A percentile compares a stretch with the other conserved stretches of the same genome.
These are phyloP conservation scores for Chytriomyces sp. DNA, from an alignment of 192 early-diverging fungal genomes.

Conservation along the genomic window DNA sequence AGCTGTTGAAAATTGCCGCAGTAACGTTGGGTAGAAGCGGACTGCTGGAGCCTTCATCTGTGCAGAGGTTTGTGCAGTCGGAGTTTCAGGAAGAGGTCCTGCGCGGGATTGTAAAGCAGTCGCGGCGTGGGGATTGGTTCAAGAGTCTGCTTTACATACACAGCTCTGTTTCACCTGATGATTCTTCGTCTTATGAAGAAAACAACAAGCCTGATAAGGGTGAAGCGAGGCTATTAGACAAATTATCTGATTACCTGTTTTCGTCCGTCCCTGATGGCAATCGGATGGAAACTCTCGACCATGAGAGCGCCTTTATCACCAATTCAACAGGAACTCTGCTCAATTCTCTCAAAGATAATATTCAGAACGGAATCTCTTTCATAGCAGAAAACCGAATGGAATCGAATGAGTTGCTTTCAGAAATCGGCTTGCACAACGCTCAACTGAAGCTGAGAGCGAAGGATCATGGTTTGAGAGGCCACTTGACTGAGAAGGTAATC, in stretches of 20 bases:
- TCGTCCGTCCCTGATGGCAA: slow-evolving; percentile 18
- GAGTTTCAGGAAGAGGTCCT: slow-evolving; percentile 27
- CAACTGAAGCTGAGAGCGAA: slow-evolving; percentile 14
- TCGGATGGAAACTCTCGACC: neutral
- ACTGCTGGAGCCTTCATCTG: slow-evolving; percentile 17
- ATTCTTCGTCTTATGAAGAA: neutral
- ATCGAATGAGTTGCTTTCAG: slow-evolving; percentile 5
- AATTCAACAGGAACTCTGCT: neutral
- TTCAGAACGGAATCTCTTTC: neutral
- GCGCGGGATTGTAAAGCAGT: slow-evolving; percentile 19
- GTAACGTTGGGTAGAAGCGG: slow-evolving; percentile 22
- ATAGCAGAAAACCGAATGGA: neutral
- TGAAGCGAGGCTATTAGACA: neutral
- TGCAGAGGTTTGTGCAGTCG: slow-evolving; percentile 27
- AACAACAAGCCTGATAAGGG: neutral
- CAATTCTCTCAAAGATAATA: neutral
- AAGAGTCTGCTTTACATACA: neutral
- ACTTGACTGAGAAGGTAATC: slow-evolving; percentile 26
- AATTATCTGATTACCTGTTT: slow-evolving; percentile 12
- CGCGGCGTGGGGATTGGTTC: slow-evolving; percentile 15
- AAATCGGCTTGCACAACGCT: slow-evolving; percentile 8
- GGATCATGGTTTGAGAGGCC: slow-evolving; percentile 14
- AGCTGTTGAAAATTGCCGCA: neutral
- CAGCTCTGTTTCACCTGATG: too few relatives aligned
- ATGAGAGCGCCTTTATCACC: too few relatives aligned